phyloP scores from a whole-genome alignment of 768 basidiomycete species.

The Rhizopogon vulgaris region DNA sequence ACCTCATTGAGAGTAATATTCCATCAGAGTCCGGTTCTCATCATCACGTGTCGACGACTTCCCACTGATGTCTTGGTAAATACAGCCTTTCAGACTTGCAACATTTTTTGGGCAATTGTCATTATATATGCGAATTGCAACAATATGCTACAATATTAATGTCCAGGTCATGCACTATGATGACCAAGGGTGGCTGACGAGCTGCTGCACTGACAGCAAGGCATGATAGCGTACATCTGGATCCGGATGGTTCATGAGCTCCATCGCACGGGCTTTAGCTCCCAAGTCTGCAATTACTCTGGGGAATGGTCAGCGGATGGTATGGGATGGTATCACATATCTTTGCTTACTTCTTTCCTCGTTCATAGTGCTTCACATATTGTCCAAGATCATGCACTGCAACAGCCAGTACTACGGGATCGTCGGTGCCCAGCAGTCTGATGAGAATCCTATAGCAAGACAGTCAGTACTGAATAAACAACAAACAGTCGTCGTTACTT shows the following conservation, averaged over 20 bases:
- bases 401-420: constrained; percentile 80
- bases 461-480: not conserved
- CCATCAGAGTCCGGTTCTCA: too few relatives aligned
- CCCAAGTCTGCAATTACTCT: constrained; percentile 81
- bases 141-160: not conserved
- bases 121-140: too few relatives aligned
- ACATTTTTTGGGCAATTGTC: too few relatives aligned
- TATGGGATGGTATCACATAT: not conserved
- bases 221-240: constrained; percentile 91
- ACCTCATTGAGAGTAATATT: too few relatives aligned
- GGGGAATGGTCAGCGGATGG: not conserved
- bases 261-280: constrained; percentile 84
- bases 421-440: constrained; percentile 57
- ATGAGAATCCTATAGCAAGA: constrained; percentile 58
- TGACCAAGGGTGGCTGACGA: constrained; percentile 88
- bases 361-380: constrained; percentile 87
- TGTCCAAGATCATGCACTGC: constrained; percentile 92
- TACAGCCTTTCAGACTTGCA: too few relatives aligned
- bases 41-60: too few relatives aligned
- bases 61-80: too few relatives aligned
- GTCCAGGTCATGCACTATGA: constrained; percentile 23
- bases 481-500: constrained; percentile 44
- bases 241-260: constrained; percentile 86
- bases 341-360: constrained; percentile 77
- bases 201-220: constrained; percentile 81